Percentiles rank a stretch among this genome's conserved stretches.
Conservation (phyloP, 129 eudicot genomes). For the Glebionis coronaria region DNA sequence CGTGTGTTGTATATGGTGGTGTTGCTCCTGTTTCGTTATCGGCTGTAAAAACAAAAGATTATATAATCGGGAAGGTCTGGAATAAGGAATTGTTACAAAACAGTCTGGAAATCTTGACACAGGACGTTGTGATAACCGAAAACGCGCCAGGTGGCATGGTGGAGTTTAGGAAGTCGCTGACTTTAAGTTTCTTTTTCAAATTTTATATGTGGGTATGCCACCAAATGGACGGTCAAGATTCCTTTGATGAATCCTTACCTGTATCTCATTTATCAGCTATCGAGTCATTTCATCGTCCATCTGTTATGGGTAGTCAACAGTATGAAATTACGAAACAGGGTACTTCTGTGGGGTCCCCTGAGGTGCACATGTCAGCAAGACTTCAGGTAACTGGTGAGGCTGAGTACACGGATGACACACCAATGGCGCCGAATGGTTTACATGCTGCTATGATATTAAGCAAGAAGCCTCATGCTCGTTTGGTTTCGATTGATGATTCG, state of each 20-base stretch:
- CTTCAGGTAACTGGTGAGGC: conserved; percentile 99
- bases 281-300: conserved; percentile 55
- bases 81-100: conserved; percentile 61
- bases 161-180: conserved; percentile 82
- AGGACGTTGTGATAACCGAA: conserved; percentile 65
- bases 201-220: conserved; percentile 85
- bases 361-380: conserved; percentile 78
- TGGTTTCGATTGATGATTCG: conserved; percentile 69
- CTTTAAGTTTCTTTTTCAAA: conserved; percentile 86
- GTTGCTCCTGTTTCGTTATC: conserved; percentile 78
- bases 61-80: conserved; percentile 73
- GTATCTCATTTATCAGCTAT: conserved; percentile 72
- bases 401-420: conserved; percentile 89
- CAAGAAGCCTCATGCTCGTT: conserved; percentile 90
- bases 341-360: conserved; percentile 85
- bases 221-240: conserved; percentile 69
- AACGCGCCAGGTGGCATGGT: conserved; percentile 99
- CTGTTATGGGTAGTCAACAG: conserved; percentile 71
- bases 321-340: conserved; percentile 70
- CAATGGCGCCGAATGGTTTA: conserved; percentile 77
- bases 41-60: conserved; percentile 54
- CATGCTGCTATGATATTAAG: conserved; percentile 88
- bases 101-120: conserved; percentile 53
- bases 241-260: conserved; percentile 49
- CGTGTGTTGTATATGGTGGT: conserved; percentile 80